Conservation (phyloP, 768 basidiomycete genomes). For the Candolleomyces aberdarensis region DNA sequence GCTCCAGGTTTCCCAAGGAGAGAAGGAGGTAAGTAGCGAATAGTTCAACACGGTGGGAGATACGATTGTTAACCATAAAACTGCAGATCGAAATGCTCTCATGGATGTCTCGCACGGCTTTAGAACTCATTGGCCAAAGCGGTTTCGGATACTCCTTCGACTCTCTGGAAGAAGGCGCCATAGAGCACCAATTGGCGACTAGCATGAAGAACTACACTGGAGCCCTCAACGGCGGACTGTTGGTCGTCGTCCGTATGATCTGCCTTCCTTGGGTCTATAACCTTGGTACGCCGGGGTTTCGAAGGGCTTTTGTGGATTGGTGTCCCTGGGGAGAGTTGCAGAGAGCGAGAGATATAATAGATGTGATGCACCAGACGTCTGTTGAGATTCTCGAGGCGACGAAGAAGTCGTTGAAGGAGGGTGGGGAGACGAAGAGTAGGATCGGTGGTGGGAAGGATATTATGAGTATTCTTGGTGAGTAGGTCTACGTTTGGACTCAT, state of each 20-base stretch:
- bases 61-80: neutral
- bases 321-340: conserved; percentile 22
- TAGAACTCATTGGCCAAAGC: conserved; percentile 9
- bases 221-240: neutral
- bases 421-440: conserved; percentile 1
- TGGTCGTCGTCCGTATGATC: neutral
- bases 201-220: neutral
- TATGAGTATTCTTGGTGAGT: conserved; percentile 11
- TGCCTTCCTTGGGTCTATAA: neutral
- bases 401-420: conserved; percentile 1
- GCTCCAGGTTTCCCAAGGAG: conserved; percentile 22
- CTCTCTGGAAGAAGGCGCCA: neutral
- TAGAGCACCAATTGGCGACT: neutral
- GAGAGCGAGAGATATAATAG: conserved; percentile 30
- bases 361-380: conserved; percentile 34
- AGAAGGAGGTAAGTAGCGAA: conserved; percentile 18
- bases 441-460: conserved; percentile 11
- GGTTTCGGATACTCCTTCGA: conserved; percentile 10
- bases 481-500: neutral
- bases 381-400: conserved; percentile 17
- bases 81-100: conserved; percentile 6
- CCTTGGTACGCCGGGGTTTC: neutral
- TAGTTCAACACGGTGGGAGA: neutral
- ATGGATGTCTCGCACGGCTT: conserved; percentile 8
- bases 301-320: conserved; percentile 4